These are phyloP conservation scores for Suhomyces guaymorum DNA, from an alignment of 1,139 yeast genomes.

Conservation along the genomic window DNA sequence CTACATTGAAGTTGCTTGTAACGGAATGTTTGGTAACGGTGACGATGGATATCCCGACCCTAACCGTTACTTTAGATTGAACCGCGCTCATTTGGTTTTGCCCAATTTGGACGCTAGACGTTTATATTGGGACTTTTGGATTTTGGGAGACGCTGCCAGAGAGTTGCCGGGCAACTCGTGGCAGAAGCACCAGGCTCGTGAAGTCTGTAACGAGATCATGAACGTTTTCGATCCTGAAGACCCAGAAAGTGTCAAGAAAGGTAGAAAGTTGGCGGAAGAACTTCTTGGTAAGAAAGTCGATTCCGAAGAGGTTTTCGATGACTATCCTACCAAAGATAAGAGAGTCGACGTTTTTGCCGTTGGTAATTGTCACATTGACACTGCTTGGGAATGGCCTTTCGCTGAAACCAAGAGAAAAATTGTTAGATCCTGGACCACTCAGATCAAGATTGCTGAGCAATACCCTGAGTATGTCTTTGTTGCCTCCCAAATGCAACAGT, in stretches of 20 bases:
- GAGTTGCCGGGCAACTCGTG: slow-evolving; percentile 73
- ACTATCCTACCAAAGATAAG: slow-evolving; percentile 20
- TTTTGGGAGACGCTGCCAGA: slow-evolving; percentile 86
- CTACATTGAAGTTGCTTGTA: slow-evolving; percentile 88
- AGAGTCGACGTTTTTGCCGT: slow-evolving; percentile 66
- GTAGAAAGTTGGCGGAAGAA: slow-evolving; percentile 66
- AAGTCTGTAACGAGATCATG: slow-evolving; percentile 77
- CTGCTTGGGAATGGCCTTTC: slow-evolving; percentile 98
- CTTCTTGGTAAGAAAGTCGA: slow-evolving; percentile 68
- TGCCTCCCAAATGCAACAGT: slow-evolving; percentile 96
- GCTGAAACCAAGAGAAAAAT: slow-evolving; percentile 92
- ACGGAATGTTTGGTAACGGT: slow-evolving; percentile 92
- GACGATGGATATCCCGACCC: slow-evolving; percentile 62
- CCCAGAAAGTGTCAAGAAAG: slow-evolving; percentile 47
- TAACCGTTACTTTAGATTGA: slow-evolving; percentile 67
- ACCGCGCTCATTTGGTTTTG: slow-evolving; percentile 72
- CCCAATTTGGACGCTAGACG: slow-evolving; percentile 83
- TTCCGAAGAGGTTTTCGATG: slow-evolving; percentile 59
- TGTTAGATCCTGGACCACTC: slow-evolving; percentile 95
- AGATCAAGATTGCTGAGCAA: slow-evolving; percentile 75
- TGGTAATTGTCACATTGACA: slow-evolving; percentile 96
- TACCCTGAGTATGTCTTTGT: slow-evolving; percentile 94
- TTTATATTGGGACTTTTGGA: slow-evolving; percentile 79
- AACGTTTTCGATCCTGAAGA: slow-evolving; percentile 69
- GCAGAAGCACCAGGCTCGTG: slow-evolving; percentile 84